Evolutionary conservation across 31 red algal species (phyloP).

Genomic region (Endocladia muricata): DNA sequence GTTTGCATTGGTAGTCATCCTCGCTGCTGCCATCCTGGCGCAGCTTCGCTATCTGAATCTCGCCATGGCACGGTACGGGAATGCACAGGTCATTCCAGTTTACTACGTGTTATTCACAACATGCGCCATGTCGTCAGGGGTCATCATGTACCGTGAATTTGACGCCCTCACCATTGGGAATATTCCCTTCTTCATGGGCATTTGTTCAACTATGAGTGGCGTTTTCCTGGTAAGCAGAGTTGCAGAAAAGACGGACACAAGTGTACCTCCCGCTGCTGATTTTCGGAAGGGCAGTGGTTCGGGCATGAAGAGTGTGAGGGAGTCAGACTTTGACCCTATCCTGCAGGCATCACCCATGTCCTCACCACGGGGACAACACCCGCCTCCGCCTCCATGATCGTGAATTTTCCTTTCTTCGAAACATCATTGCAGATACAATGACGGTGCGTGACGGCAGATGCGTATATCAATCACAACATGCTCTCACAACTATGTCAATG

Average conservation of each 20-base stretch:
- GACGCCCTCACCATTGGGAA: conserved; percentile 43
- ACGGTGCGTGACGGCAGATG: too few species aligned
- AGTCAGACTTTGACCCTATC: conserved; percentile 17
- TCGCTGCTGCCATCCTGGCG: conserved; percentile 61
- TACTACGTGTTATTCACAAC: conserved; percentile 90
- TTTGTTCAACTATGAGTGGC: conserved; percentile 76
- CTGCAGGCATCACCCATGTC: conserved; percentile 65
- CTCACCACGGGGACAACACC: conserved; percentile 45
- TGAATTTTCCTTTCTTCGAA: too few species aligned
- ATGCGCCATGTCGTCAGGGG: conserved; percentile 72
- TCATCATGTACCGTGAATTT: conserved; percentile 83
- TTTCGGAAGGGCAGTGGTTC: background rate
- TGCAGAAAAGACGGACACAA: background rate
- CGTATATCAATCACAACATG: too few species aligned
- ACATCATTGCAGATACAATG: too few species aligned
- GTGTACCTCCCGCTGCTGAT: background rate
- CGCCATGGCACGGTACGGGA: conserved; percentile 85
- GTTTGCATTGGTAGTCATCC: conserved; percentile 44
- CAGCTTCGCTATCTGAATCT: conserved; percentile 78
- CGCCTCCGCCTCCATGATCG: too few species aligned
- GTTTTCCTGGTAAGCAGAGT: conserved; percentile 68
- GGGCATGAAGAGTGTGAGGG: background rate
- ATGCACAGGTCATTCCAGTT: conserved; percentile 85
- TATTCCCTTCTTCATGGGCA: conserved; percentile 72
- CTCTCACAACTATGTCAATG: too few species aligned